Evolutionary conservation across 192 early-diverging fungal species (phyloP).

Genomic region (Coemansia sp.): DNA sequence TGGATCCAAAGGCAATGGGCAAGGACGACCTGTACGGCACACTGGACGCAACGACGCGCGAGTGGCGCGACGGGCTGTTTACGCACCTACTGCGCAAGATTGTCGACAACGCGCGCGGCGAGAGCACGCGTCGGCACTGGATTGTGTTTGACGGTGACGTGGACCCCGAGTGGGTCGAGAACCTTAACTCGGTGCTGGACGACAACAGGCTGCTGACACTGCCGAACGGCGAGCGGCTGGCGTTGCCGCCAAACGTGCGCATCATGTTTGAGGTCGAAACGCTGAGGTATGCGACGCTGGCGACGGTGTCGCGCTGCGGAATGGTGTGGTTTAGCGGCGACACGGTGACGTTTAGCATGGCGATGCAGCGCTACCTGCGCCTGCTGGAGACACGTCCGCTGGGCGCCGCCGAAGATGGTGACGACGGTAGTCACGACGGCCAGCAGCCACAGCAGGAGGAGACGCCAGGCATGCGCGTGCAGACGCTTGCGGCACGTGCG

Average conservation of each 20-base stretch:
- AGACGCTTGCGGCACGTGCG: slow-evolving; percentile 72
- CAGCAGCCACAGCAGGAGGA: too few relatives aligned
- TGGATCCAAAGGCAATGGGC: slow-evolving; percentile 97
- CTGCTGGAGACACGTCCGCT: slow-evolving; percentile 69
- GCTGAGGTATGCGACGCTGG: slow-evolving; percentile 93
- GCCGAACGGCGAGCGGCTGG: slow-evolving; percentile 97
- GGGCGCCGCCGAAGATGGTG: slow-evolving; percentile 79
- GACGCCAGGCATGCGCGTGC: slow-evolving; percentile 68
- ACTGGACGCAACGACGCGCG: slow-evolving; percentile 95
- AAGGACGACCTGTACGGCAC: slow-evolving; percentile 97
- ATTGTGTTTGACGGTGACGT: slow-evolving; percentile 99
- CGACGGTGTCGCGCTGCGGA: slow-evolving; percentile 98
- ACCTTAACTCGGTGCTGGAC: slow-evolving; percentile 90
- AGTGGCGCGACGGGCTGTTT: slow-evolving; percentile 99
- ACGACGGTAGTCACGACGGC: slow-evolving; percentile 23
- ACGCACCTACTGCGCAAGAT: slow-evolving; percentile 97
- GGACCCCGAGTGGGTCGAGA: slow-evolving; percentile 99
- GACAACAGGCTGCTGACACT: slow-evolving; percentile 97
- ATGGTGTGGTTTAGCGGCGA: slow-evolving; percentile 99
- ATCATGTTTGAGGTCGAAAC: slow-evolving; percentile 99
- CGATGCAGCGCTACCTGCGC: slow-evolving; percentile 79
- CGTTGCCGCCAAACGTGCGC: slow-evolving; percentile 91
- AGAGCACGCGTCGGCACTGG: slow-evolving; percentile 93
- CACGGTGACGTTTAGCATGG: slow-evolving; percentile 77
- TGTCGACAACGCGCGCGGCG: slow-evolving; percentile 96